Evolutionary conservation across 352 stramenopile species (phyloP), one percentile per base, ranked within the genome.

Genomic region (Globisporangium abappressorium): DNA sequence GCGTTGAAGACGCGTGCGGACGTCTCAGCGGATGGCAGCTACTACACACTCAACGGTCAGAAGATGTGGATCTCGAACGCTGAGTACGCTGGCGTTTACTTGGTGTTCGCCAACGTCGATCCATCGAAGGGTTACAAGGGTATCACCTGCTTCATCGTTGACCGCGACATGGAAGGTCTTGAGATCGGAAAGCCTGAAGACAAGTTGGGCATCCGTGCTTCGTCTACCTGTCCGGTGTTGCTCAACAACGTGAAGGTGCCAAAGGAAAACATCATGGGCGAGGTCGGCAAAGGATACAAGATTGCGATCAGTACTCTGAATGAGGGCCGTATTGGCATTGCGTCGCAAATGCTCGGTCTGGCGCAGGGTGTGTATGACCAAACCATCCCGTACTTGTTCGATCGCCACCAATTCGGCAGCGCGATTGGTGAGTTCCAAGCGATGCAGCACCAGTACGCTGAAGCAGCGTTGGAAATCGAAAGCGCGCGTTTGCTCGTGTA

Each of bases 31-130:
- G 94, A 99, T 69, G 90, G 89, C 59, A 97, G 86, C 57, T 98
- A 97, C 73, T 99, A 96, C 77, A 98, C 91, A 20, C 76, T 99
- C 12, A 98, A 91, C 74, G 97, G 97, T 26, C 90, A 92, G 57
- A 99, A 99, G 78, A 90, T 98, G 75, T 99, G 97, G 97, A 99
- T 99, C 71, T 98, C 95, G 38, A 99, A 99, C 78, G 93, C 92
- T 14, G 93, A 94, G 67, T 96, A 99, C 69, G 87, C 97, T 20
- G 95, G 94, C 5, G 89, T 99, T 1, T 98, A 98, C 78, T 79
- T 99, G 41, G 94, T 99, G 15, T 99, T 99, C 80, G 97, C 97
- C 12, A 99, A 98, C 70, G 87, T 88, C 9, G 90, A 98, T 76
- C 83, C 77, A 56, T 92, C 87, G 2, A 83, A 94, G 72, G 95